Conservation (phyloP, 2,329 filamentous ascomycete species). For the Fusarium concolor region DNA sequence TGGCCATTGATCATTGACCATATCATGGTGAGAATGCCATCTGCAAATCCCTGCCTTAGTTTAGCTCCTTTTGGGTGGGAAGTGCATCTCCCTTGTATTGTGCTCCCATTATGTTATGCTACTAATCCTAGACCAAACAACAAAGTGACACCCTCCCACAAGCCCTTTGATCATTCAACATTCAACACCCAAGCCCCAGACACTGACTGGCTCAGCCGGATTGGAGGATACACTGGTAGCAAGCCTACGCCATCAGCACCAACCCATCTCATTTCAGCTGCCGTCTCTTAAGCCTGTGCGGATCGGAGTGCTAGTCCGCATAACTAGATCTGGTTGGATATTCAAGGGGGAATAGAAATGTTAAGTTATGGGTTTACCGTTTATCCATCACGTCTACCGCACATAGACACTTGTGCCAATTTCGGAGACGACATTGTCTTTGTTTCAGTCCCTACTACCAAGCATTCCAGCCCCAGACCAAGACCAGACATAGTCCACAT, state of each 20-base stretch:
- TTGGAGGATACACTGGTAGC: conserved; percentile 8
- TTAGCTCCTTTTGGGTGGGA: conserved; percentile 10
- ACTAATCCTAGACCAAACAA: conserved; percentile 32
- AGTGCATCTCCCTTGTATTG: conserved; percentile 33
- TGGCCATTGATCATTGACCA: conserved; percentile 16
- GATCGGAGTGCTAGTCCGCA: conserved; percentile 8
- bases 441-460: conserved; percentile 50
- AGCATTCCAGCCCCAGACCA: conserved; percentile 49
- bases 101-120: conserved; percentile 18
- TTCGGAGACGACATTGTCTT: conserved; percentile 49
- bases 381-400: conserved; percentile 44
- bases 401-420: conserved; percentile 33
- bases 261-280: conserved; percentile 26
- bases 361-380: conserved; percentile 2
- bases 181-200: conserved; percentile 10
- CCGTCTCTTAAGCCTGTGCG: conserved; percentile 18
- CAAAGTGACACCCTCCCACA: conserved; percentile 31
- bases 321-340: conserved; percentile 11
- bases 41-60: conserved; percentile 21
- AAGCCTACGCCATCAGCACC: conserved; percentile 19
- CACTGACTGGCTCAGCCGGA: neutral
- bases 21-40: conserved; percentile 36
- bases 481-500: conserved; percentile 34
- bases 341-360: conserved; percentile 3
- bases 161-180: conserved; percentile 34